Conservation (phyloP, 148 eudicot species). For the Bassia scoparia region DNA sequence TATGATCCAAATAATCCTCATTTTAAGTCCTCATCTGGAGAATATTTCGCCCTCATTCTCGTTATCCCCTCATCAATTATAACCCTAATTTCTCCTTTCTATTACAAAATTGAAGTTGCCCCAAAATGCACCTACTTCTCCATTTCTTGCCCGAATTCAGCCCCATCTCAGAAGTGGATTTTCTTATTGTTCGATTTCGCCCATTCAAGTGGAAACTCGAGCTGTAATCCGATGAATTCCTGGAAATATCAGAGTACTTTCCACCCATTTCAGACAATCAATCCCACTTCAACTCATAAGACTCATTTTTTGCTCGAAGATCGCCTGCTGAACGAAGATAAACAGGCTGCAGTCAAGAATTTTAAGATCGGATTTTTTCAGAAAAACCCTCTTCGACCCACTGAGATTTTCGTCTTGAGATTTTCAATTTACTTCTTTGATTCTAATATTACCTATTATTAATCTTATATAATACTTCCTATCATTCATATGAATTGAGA, state of each 20-base stretch:
- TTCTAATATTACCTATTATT: neutral
- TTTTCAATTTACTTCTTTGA: slow-evolving; percentile 13
- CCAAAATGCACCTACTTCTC: slow-evolving; percentile 47
- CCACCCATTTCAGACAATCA: slow-evolving; percentile 32
- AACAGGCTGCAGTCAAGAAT: slow-evolving; percentile 32
- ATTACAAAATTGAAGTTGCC: slow-evolving; percentile 35
- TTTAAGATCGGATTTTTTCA: slow-evolving; percentile 28
- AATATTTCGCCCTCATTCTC: slow-evolving; percentile 19
- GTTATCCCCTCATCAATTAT: neutral
- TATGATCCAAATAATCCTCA: slow-evolving; percentile 62
- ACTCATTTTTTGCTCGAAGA: slow-evolving; percentile 13
- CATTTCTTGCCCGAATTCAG: slow-evolving; percentile 58
- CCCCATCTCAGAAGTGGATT: slow-evolving; percentile 49
- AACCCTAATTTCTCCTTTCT: neutral
- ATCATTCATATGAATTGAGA: slow-evolving; percentile 27
- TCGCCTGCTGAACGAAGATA: slow-evolving; percentile 10
- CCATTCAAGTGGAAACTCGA: slow-evolving; percentile 52
- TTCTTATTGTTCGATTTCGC: slow-evolving; percentile 27
- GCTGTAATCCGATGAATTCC: slow-evolving; percentile 28
- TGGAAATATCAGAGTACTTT: slow-evolving; percentile 35
- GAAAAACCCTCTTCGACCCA: slow-evolving; percentile 28
- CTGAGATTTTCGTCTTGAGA: no score
- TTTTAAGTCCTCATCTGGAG: slow-evolving; percentile 45
- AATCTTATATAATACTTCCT: neutral
- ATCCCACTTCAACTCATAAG: slow-evolving; percentile 18